These are phyloP conservation scores for Aureobasidium vineae DNA, from an alignment of 2,329 filamentous ascomycete species.

Conservation along the genomic window DNA sequence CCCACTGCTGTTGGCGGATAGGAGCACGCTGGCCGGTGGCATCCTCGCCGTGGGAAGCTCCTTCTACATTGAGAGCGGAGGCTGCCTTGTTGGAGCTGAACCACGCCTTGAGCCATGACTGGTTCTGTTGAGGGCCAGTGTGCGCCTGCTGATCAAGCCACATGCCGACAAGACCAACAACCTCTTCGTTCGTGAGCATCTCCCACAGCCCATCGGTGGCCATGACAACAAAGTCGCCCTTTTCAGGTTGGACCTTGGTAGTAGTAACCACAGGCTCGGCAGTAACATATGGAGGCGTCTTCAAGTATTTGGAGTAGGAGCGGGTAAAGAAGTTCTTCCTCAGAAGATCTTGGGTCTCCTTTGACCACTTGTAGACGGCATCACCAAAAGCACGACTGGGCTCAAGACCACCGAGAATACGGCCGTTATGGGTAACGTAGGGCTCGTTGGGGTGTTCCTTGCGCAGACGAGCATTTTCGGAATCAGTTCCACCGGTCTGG, in stretches of 20 bases:
- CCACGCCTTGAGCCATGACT: constrained; percentile 72
- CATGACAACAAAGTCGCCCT: constrained; percentile 93
- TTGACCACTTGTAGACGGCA: constrained; percentile 93
- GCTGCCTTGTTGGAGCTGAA: constrained; percentile 54
- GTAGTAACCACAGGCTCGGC: constrained; percentile 94
- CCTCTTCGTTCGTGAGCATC: constrained; percentile 98
- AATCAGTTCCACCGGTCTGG: constrained; percentile 86
- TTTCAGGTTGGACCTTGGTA: constrained; percentile 82
- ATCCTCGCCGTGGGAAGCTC: constrained; percentile 47
- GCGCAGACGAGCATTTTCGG: constrained; percentile 78
- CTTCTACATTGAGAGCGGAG: constrained; percentile 71
- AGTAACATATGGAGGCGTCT: constrained; percentile 94
- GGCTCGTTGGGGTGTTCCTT: constrained; percentile 86
- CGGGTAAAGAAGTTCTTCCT: constrained; percentile 86
- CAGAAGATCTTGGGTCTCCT: constrained; percentile 77
- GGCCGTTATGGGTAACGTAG: constrained; percentile 81
- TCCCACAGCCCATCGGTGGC: constrained; percentile 98
- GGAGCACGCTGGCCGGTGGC: constrained; percentile 77
- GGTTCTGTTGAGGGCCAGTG: constrained; percentile 33
- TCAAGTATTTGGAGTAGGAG: constrained; percentile 70
- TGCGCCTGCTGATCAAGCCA: constrained; percentile 81
- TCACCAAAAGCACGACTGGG: constrained; percentile 94
- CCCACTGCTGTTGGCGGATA: constrained; percentile 88
- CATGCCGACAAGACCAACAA: constrained; percentile 91
- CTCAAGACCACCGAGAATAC: constrained; percentile 87